A percentile compares a stretch with the other conserved stretches of the same genome.
Evolutionary conservation across 139 green algal species (phyloP).

Genomic region (Chlorella sp.): DNA sequence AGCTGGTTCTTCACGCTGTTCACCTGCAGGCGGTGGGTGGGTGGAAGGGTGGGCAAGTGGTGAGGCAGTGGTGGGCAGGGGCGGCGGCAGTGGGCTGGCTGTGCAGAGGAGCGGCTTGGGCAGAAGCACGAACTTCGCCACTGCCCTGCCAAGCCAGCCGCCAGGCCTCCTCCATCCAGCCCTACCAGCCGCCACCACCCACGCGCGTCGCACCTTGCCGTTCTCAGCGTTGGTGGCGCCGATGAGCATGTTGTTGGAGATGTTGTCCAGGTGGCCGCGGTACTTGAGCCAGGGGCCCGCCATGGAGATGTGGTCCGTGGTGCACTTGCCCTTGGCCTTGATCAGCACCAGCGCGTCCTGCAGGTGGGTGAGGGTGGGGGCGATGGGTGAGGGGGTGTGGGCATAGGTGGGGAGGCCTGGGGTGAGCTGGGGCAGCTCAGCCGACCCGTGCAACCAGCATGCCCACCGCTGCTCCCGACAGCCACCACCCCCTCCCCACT

Average conservation of each 20-base stretch:
- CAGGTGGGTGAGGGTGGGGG: background rate
- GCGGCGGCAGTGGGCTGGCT: too few species aligned
- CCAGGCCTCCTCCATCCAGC: background rate
- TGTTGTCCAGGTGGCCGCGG: constrained; percentile 97
- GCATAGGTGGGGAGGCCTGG: too few species aligned
- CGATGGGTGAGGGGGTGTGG: background rate
- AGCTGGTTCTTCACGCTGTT: constrained; percentile 81
- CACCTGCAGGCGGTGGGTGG: constrained; percentile 4
- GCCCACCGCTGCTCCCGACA: background rate
- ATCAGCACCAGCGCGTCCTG: constrained; percentile 63
- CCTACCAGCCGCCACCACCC: background rate
- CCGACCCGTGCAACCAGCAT: background rate
- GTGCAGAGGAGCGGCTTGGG: too few species aligned
- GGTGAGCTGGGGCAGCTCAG: too few species aligned
- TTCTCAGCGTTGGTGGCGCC: constrained; percentile 94
- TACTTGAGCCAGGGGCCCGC: constrained; percentile 98
- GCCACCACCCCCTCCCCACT: background rate
- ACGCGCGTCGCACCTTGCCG: constrained; percentile 72
- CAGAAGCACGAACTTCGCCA: too few species aligned
- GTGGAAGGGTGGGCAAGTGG: background rate
- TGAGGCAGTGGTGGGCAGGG: background rate
- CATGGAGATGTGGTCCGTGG: constrained; percentile 98
- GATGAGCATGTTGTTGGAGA: constrained; percentile 98
- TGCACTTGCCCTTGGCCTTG: constrained; percentile 96
- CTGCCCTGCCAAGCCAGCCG: background rate